A percentile compares a stretch with the other conserved stretches of the same genome.
Conservation (phyloP, 345 rosid species). For the Eutrema heterophyllum region DNA sequence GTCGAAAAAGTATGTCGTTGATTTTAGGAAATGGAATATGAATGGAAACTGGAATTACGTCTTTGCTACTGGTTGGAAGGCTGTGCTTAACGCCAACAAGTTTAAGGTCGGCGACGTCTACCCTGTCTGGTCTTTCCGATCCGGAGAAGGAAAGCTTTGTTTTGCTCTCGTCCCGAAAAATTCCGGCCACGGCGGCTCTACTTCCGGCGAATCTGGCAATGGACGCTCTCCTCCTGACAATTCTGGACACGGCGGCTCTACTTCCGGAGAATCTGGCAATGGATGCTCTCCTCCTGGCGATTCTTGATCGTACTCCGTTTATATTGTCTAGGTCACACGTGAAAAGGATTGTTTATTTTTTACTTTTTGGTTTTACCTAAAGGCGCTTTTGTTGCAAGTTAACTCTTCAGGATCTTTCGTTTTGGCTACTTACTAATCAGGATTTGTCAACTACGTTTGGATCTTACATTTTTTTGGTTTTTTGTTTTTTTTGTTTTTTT, state of each 20-base stretch:
- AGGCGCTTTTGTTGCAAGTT: too few relatives aligned
- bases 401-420: too few relatives aligned
- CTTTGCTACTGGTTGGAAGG: background rate
- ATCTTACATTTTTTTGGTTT: too few relatives aligned
- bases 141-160: constrained; percentile 1
- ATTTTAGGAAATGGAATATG: constrained; percentile 12
- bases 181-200: background rate
- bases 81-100: background rate
- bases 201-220: background rate
- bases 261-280: background rate
- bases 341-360: too few relatives aligned
- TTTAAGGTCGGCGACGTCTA: background rate
- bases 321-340: too few relatives aligned
- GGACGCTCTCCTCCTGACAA: background rate
- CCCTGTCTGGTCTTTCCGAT: constrained; percentile 16
- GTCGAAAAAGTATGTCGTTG: background rate
- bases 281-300: background rate
- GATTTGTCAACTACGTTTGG: too few relatives aligned
- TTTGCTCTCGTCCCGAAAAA: background rate
- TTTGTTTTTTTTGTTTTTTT: too few relatives aligned
- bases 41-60: background rate
- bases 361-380: too few relatives aligned
- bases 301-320: background rate
- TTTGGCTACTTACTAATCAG: too few relatives aligned
- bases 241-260: background rate